Base-by-base conservation (phyloP, 169 alveolate genomes). In the Plasmodium falciparum region DNA sequence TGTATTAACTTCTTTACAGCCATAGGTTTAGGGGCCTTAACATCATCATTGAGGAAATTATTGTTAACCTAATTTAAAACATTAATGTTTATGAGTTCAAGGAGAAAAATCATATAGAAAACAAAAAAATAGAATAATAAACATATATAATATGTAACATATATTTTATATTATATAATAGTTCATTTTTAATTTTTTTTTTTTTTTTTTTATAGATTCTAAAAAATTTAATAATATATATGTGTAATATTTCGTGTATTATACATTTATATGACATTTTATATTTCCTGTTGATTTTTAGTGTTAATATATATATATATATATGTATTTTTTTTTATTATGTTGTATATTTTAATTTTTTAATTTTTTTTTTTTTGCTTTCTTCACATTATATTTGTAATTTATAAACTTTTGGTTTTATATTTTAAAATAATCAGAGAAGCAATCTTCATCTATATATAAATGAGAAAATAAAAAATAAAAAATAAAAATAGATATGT, bases 1-100 rank as follows among this genome's bases (percentile, higher is more conserved):
- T 96, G 99, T 85, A 98, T 98, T 73, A 99, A 98, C 95, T 99
- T 98, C 93, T 98, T 98, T 93, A 98, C 99, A 8, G 98, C 99
- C 20, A 98, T 98, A 71, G 99, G 99, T 0, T 91, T 98, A 43
- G 99, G 99, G 8, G 98, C 97, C 12, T 94, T 98, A 73, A 99
- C 99, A 9, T 97, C 96, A 58, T 97, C 97, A 17, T 94, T 97
- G 74, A 96, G 99, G 83, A 96, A 96, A 56, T 92, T 95, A 45
- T 96, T 97, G 13, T 29, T 20, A 63, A 72, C 52, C 43, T 69
- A 62, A 63, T 50, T 5, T 6, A 2, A 5, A 39, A 7, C 47
- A 39, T 39, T 4, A 5, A 39, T 5, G 47, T 39, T 39, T 39
- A 65, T n/a, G 5, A 24, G 22, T 45, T 17, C 12, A 15, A 9